Base-by-base conservation (phyloP, 768 basidiomycete species). In the Boletus rufocinnamomeus region DNA sequence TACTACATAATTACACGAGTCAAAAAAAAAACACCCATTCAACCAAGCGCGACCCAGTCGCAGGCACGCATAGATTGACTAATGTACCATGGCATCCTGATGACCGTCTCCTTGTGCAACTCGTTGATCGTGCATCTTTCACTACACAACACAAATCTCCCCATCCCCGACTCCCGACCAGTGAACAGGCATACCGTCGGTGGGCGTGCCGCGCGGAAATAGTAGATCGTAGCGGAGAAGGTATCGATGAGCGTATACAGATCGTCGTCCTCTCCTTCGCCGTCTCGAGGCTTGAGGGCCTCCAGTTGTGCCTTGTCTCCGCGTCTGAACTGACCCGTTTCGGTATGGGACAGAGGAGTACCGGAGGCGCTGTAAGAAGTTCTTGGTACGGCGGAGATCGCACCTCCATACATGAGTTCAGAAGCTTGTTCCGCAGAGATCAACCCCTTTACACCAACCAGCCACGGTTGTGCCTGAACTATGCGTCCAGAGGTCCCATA, bases 171-270 rank as follows among this genome's bases (percentile, higher is more conserved):
- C 34, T 69, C 62, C 8, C 55, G 52, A 27, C 67, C 64, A 7
- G 62, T 61, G 46, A 50, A 69, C 30, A 69, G 44, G 48, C 68
- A 69, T 3, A 69, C 68, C 1, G 65, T 69, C n/a, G 70, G 68
- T 0, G 67, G 64, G 28, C 44, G 57, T 1, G 44, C 47, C 6
- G 67, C 65, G 6, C 56, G 57, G 63, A 72, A 70, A 50, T 65
- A 70, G 38, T 69, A 72, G 9, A 69, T 19, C 4, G 59, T 67
- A 5, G 58, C 51, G 2, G 68, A 72, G 1, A 54, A 0, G 0
- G 68, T 72, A 49, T 69, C 68, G 7, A 68, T 4, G 47, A 72
- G 66, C 2, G 70, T 60, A 23, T 69, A 69, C 28, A 69, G 25
- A n/a, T 65, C 9, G 27, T 52, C 50, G n/a, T 51, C 55, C 16